Evolutionary conservation across 2,329 filamentous ascomycete species (phyloP).

Genomic region (Curvularia spicifera): DNA sequence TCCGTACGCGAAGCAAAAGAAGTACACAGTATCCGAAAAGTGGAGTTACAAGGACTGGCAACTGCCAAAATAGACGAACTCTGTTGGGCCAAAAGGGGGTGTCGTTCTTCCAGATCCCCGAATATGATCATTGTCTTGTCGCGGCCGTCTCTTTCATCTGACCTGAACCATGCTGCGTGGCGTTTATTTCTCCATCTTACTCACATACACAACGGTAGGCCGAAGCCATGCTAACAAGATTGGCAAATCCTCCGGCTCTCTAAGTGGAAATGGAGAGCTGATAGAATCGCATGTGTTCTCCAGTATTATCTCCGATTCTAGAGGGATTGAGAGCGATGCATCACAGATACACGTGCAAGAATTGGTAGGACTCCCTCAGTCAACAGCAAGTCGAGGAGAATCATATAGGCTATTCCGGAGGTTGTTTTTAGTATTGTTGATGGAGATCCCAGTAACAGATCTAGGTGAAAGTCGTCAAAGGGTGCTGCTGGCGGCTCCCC

Average conservation of each 20-base stretch:
- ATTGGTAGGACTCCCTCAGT: neutral
- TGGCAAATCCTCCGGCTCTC: neutral
- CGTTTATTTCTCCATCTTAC: neutral
- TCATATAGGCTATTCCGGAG: too few species aligned
- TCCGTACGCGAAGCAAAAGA: constrained; percentile 81
- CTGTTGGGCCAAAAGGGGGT: neutral
- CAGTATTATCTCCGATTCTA: neutral
- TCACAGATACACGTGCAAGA: neutral
- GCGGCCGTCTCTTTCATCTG: neutral
- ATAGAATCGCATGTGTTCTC: neutral
- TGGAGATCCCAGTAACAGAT: neutral
- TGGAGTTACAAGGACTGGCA: constrained; percentile 97
- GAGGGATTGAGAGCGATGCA: too few species aligned
- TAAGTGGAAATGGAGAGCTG: neutral
- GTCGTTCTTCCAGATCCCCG: neutral
- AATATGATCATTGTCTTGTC: neutral
- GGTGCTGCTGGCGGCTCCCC: neutral
- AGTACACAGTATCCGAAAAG: constrained; percentile 86
- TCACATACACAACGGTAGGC: neutral
- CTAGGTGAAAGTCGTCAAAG: neutral
- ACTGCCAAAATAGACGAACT: constrained; percentile 44
- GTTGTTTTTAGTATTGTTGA: too few species aligned
- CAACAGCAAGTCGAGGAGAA: neutral
- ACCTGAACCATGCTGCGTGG: neutral
- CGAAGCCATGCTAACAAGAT: neutral